Evolutionary conservation across 192 early-diverging fungal species (phyloP), one percentile per base, ranked within the genome.

Genomic region (Cladochytrium replicatum): DNA sequence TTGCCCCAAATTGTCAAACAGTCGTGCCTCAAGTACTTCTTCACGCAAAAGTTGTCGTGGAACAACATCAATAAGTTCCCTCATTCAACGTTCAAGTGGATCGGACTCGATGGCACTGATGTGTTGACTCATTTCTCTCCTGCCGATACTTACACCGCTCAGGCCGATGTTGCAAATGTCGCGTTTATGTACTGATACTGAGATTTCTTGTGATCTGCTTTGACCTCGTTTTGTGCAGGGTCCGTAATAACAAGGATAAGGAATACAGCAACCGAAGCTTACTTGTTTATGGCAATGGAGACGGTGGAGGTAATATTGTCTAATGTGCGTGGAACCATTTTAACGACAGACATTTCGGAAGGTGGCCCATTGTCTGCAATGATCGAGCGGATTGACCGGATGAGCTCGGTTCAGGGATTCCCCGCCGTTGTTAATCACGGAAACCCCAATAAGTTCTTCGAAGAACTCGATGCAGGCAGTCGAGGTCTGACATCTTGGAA

Each of bases 21-120:
- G 34, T 60, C 89, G 50, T 61, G 54, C 13, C 39, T 89, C 44
- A 66, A 90, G 61, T 99, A 94, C 64, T 99, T 99, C 51, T 99
- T 95, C 63, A 99, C 96, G 2, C 96, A 97, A 61, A 99, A 99
- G 61, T 68, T 99, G 32, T 91, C 89, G 19, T 99, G 96, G 96
- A 97, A 97, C 70, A 95, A 91, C 61, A 90, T 99, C 60, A 99
- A 99, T 72, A 88, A 88, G 80, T 97, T 99, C 60, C 96, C 96
- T 4, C 78, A 93, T 54, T 93, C 96, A 0, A 93, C 93, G 3
- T 99, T 99, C 67, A 74, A 64, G 60, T 99, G 96, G 96, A 69
- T 83, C 9, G 91, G 54, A 43, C 68, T 93, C 6, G 86, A 95
- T 60, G 87, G 90, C 8, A 85, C 85, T 29, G 66, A 71, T 37